Conservation (phyloP, 2,329 filamentous ascomycete species). For the Fusarium circinatum region DNA sequence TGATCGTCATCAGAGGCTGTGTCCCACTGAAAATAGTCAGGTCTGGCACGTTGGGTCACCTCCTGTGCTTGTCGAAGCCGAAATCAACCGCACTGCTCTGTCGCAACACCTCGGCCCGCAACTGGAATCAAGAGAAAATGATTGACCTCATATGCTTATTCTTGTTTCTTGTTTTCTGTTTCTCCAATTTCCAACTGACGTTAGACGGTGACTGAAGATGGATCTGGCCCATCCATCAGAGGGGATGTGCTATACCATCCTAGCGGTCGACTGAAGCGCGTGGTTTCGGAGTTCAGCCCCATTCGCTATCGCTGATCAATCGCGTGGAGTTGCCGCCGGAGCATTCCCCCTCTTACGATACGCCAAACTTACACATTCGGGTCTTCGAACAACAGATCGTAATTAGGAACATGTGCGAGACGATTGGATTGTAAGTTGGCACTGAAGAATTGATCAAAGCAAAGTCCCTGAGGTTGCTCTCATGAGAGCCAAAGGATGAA, state of each 20-base stretch:
- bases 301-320: slow-evolving; percentile 37
- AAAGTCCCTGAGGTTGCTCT: slow-evolving; percentile 11
- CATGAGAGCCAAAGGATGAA: slow-evolving; percentile 33
- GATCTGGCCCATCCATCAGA: slow-evolving; percentile 9
- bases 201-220: slow-evolving; percentile 31
- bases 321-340: slow-evolving; percentile 14
- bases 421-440: slow-evolving; percentile 29
- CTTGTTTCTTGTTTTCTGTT: neutral
- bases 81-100: slow-evolving; percentile 17
- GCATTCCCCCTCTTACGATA: slow-evolving; percentile 14
- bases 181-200: slow-evolving; percentile 21
- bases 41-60: slow-evolving; percentile 32
- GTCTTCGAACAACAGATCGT: slow-evolving; percentile 16
- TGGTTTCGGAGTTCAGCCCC: slow-evolving; percentile 36
- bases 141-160: slow-evolving; percentile 35
- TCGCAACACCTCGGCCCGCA: slow-evolving; percentile 24
- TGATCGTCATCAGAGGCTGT: neutral
- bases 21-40: slow-evolving; percentile 29
- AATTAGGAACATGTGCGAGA: slow-evolving; percentile 21
- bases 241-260: slow-evolving; percentile 11
- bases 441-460: slow-evolving; percentile 14
- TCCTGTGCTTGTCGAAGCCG: slow-evolving; percentile 22
- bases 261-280: slow-evolving; percentile 30
- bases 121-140: slow-evolving; percentile 40
- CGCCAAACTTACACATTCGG: slow-evolving; percentile 16